A percentile compares a stretch with the other conserved stretches of the same genome.
Conservation (phyloP, 495 filamentous ascomycete species). For the Aspergillus wentii region DNA sequence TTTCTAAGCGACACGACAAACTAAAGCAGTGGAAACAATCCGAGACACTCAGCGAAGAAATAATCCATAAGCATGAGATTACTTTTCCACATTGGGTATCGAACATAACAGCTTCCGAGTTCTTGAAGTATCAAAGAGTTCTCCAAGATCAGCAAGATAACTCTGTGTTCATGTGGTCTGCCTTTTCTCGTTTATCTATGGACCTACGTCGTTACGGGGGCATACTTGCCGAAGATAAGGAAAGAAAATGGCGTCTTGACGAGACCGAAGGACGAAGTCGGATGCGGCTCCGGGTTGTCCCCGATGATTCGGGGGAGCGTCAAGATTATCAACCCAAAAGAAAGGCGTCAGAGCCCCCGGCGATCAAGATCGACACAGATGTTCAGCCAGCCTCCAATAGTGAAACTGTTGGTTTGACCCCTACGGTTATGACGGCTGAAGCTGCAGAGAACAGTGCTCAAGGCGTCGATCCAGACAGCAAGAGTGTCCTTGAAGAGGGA, state of each 20-base stretch:
- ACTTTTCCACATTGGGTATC: conserved; percentile 86
- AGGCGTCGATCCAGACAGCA: conserved; percentile 40
- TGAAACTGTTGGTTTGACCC: conserved; percentile 33
- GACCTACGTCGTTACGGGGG: conserved; percentile 73
- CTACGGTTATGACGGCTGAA: conserved; percentile 24
- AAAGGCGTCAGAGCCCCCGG: conserved; percentile 48
- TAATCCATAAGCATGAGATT: conserved; percentile 72
- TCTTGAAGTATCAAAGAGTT: conserved; percentile 81
- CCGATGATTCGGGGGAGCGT: conserved; percentile 61
- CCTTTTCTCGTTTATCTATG: conserved; percentile 67
- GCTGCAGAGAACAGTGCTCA: conserved; percentile 18
- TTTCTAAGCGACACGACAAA: conserved; percentile 72
- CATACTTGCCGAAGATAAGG: conserved; percentile 60
- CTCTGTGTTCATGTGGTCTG: conserved; percentile 63
- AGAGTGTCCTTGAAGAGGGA: conserved; percentile 64
- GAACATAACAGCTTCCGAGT: conserved; percentile 88
- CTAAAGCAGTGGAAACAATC: conserved; percentile 72
- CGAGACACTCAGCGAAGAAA: conserved; percentile 60
- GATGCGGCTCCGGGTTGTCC: conserved; percentile 82
- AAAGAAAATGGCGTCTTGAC: conserved; percentile 83
- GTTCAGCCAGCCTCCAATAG: conserved; percentile 22
- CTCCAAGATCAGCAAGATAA: conserved; percentile 92
- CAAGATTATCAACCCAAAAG: conserved; percentile 85
- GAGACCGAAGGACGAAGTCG: conserved; percentile 93
- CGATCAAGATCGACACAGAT: conserved; percentile 32